Evolutionary conservation across 2,329 filamentous ascomycete species (phyloP).

Genomic region (Tolypocladium tundrense): DNA sequence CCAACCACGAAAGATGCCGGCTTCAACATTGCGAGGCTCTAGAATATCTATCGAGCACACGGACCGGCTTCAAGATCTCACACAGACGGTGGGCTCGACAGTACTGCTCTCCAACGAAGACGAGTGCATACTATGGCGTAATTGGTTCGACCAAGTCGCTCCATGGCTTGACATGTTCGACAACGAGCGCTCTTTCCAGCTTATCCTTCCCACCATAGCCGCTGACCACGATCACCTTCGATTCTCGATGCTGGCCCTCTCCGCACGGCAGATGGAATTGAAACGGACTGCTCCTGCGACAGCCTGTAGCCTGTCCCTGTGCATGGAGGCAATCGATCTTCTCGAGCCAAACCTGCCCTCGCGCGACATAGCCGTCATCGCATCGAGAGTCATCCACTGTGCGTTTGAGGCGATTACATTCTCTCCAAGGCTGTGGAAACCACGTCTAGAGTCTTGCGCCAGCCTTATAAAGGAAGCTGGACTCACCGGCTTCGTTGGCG

Average conservation of each 20-base stretch:
- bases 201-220: conserved; percentile 35
- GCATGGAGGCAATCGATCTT: conserved; percentile 39
- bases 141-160: conserved; percentile 30
- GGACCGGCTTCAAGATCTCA: conserved; percentile 16
- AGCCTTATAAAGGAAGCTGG: conserved; percentile 37
- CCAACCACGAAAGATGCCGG: neutral
- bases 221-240: conserved; percentile 31
- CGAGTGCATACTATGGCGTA: conserved; percentile 26
- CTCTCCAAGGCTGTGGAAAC: conserved; percentile 36
- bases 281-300: conserved; percentile 24
- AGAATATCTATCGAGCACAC: conserved; percentile 11
- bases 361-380: conserved; percentile 37
- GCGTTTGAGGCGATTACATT: conserved; percentile 44
- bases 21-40: neutral
- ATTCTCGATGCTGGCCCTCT: conserved; percentile 39
- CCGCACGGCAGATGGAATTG: conserved; percentile 38
- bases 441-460: conserved; percentile 41
- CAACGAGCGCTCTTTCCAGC: conserved; percentile 34
- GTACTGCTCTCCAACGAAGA: conserved; percentile 15
- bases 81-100: conserved; percentile 15
- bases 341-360: conserved; percentile 36
- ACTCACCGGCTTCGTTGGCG: conserved; percentile 39
- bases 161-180: conserved; percentile 45
- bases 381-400: conserved; percentile 41
- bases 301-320: conserved; percentile 33